These are phyloP conservation scores for Salix exigua DNA, from an alignment of 345 rosid species.

Conservation along the genomic window DNA sequence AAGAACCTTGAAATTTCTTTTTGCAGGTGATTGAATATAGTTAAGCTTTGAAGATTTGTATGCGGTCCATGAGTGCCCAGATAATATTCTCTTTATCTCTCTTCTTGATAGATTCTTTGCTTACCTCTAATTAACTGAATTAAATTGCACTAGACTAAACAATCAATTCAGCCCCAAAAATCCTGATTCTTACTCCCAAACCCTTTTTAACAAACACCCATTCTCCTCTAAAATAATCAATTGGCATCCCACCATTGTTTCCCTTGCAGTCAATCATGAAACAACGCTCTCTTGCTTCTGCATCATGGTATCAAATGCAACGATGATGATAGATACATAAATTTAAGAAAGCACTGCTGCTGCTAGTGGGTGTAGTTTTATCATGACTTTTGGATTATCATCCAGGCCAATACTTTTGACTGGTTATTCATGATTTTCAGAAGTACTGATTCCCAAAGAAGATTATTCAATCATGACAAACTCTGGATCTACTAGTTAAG, in stretches of 20 bases:
- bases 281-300: background rate
- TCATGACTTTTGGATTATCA: background rate
- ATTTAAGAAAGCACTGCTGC: background rate
- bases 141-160: background rate
- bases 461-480: background rate
- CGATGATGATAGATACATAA: no score
- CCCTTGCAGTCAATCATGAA: background rate
- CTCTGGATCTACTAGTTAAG: background rate
- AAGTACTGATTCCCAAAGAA: background rate
- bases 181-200: background rate
- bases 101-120: background rate
- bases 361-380: background rate
- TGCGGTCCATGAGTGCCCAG: background rate
- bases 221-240: background rate
- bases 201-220: background rate
- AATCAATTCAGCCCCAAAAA: background rate
- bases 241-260: background rate
- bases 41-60: background rate
- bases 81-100: background rate
- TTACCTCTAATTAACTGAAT: background rate
- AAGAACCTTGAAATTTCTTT: background rate
- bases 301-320: background rate
- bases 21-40: background rate
- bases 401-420: background rate
- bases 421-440: background rate